Evolutionary conservation across 306 rosid genomes (phyloP).

Genomic region (Hippophae tibetana): DNA sequence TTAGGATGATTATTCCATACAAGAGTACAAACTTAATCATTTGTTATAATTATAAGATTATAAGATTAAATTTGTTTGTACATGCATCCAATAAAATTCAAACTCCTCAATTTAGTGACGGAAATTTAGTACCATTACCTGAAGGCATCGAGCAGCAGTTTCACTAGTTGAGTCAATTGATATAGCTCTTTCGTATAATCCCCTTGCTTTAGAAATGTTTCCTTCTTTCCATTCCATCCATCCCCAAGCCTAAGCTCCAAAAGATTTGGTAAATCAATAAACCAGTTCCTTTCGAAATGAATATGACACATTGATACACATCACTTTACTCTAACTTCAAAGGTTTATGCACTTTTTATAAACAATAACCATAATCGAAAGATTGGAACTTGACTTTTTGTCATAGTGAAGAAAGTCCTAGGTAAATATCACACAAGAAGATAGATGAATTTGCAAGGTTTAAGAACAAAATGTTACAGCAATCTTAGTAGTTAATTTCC

Average conservation of each 20-base stretch:
- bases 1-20: no score
- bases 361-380: not conserved
- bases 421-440: not conserved
- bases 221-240: conserved; percentile 99
- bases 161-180: conserved; percentile 54
- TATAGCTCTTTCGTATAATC: conserved; percentile 62
- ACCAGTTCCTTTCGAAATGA: conserved; percentile 14
- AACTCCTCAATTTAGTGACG: no score
- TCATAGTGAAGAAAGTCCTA: not conserved
- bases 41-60: no score
- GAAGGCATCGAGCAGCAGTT: conserved; percentile 95
- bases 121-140: conserved; percentile 34
- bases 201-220: conserved; percentile 65
- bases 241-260: conserved; percentile 86
- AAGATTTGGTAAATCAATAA: conserved; percentile 13
- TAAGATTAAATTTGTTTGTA: no score
- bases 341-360: not conserved
- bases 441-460: no score
- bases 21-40: no score
- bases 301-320: not conserved
- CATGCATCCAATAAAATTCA: no score
- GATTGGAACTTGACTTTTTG: not conserved
- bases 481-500: no score
- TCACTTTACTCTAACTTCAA: not conserved
- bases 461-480: no score